These are phyloP conservation scores for Microascus cirrosus DNA, from an alignment of 2,329 filamentous ascomycete species.

Conservation along the genomic window DNA sequence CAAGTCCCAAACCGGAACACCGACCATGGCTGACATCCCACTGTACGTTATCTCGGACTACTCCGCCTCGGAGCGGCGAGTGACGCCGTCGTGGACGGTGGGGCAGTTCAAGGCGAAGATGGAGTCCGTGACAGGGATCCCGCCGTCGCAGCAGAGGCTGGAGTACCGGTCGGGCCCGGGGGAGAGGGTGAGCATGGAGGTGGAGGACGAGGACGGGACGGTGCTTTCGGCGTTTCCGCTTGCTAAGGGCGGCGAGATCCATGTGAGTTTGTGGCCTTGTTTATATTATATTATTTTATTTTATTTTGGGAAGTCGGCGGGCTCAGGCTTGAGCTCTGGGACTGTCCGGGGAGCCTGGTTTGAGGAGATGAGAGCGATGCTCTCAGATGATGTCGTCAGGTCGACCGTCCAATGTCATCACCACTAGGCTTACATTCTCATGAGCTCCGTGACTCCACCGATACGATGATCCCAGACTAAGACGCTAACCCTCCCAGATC, in stretches of 20 bases:
- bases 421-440: background rate
- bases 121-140: conserved; percentile 86
- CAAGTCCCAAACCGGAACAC: background rate
- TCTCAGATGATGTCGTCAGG: too few relatives aligned
- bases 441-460: background rate
- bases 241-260: conserved; percentile 65
- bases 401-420: too few relatives aligned
- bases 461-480: background rate
- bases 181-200: conserved; percentile 53
- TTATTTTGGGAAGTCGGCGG: background rate
- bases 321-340: background rate
- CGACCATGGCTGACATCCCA: conserved; percentile 60
- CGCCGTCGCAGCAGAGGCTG: conserved; percentile 67
- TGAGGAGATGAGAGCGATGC: background rate
- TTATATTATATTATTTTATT: background rate
- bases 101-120: conserved; percentile 74
- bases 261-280: conserved; percentile 45
- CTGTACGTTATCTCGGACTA: conserved; percentile 66
- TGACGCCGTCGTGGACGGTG: conserved; percentile 88
- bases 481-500: conserved; percentile 41
- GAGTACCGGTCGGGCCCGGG: conserved; percentile 51
- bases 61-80: conserved; percentile 74
- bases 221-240: conserved; percentile 55
- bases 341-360: background rate
- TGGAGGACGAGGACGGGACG: conserved; percentile 60